Evolutionary conservation across 495 filamentous ascomycete genomes (phyloP).

Genomic region (Daldinia bambusicola): DNA sequence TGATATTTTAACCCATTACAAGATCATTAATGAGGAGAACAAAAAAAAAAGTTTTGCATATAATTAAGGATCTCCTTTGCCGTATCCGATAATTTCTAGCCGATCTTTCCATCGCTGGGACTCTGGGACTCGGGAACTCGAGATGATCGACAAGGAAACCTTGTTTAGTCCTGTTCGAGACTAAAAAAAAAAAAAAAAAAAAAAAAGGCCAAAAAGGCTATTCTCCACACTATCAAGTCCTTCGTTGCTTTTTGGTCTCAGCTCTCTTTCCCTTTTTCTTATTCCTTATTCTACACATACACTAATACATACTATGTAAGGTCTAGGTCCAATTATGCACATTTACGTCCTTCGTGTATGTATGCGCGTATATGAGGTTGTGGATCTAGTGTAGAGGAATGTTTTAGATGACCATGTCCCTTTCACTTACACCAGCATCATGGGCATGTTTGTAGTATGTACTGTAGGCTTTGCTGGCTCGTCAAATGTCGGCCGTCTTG

Average conservation of each 20-base stretch:
- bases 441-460: no score
- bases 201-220: background rate
- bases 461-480: slow-evolving; percentile 10
- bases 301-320: no score
- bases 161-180: slow-evolving; percentile 12
- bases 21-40: slow-evolving; percentile 7
- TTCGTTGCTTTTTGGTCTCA: slow-evolving; percentile 21
- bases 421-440: background rate
- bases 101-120: slow-evolving; percentile 37
- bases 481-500: slow-evolving; percentile 18
- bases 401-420: background rate
- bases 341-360: no score
- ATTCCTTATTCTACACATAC: slow-evolving; percentile 2
- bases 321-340: background rate
- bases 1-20: slow-evolving; percentile 3
- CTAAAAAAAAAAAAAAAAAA: slow-evolving; percentile 6
- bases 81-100: slow-evolving; percentile 23
- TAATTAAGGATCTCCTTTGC: slow-evolving; percentile 6
- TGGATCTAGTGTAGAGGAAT: background rate
- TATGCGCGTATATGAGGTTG: background rate
- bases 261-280: slow-evolving; percentile 1
- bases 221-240: slow-evolving; percentile 25
- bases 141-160: slow-evolving; percentile 37
- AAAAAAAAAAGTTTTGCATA: slow-evolving; percentile 11
- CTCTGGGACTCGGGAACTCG: slow-evolving; percentile 43